Base-by-base conservation (phyloP, 1,139 yeast genomes). In the Pichia sp. region DNA sequence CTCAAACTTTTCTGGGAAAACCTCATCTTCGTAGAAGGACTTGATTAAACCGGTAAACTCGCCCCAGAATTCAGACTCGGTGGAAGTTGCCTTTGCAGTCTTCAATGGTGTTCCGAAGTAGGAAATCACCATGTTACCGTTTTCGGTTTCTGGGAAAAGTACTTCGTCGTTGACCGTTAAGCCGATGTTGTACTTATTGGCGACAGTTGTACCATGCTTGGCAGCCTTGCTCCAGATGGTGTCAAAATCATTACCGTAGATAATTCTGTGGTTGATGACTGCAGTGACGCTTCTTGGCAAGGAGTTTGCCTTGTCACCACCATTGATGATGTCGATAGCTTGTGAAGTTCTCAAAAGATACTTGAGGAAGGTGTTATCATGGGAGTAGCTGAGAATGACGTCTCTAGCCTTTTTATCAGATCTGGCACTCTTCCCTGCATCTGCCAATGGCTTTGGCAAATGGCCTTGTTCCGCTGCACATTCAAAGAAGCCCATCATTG, bases 231-330 rank as follows among this genome's bases (percentile, higher is more conserved):
- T 51, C 59, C 59, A 57, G 19, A 62, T 26, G 8, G 76, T 73
- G 0, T 65, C 63, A 8, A 76, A 56, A 45, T 78, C 69, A 54
- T 77, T 74, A 11, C 76, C 68, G 4, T 72, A 64, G 1, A 79
- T 74, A 48, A 82, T 75, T 64, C 88, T 73, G 61, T 80, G 83
- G 63, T 82, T 82, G 23, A 82, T 72, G 52, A 77, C 62, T 0
- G 81, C 74, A 1, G 70, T 64, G 3, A 73, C 83, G 58, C 70
- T 70, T 61, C 81, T 84, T 1, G 86, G 85, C 48, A 81, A 69
- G 0, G 84, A 81, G 63, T 81, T 81, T 2, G 80, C 69, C 64
- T 84, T 84, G 29, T 77, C 76, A 45, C 89, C 90, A 31, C 88
- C 88, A 13, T 67, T 58, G 49, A 84, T 72, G 8, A 83, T 74